These are phyloP conservation scores for Kurtzmaniella quercitrusa DNA, from an alignment of 1,139 yeast species.

Conservation along the genomic window DNA sequence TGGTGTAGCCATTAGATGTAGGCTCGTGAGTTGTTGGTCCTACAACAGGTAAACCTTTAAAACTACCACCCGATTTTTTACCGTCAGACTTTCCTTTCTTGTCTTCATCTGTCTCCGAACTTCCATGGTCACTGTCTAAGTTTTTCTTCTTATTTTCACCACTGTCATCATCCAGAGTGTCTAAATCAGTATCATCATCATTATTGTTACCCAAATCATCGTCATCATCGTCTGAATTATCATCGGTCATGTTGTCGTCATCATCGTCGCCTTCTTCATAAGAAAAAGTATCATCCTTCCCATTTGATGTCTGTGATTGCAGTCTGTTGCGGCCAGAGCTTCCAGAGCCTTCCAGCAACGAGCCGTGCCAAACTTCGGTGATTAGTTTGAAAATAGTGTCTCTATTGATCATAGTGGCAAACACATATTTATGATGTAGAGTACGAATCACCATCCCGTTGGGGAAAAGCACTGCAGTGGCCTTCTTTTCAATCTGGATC, in stretches of 20 bases:
- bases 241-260: slow-evolving; percentile 7
- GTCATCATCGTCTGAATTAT: slow-evolving; percentile 8
- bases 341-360: slow-evolving; percentile 22
- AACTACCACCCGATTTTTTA: slow-evolving; percentile 12
- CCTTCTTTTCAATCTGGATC: slow-evolving; percentile 65
- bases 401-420: slow-evolving; percentile 69
- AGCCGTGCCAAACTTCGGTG: slow-evolving; percentile 57
- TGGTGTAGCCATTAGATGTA: slow-evolving; percentile 39
- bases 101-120: background rate
- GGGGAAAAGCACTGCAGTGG: slow-evolving; percentile 71
- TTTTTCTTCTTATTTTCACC: slow-evolving; percentile 1
- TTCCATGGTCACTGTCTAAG: slow-evolving; percentile 7
- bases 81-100: slow-evolving; percentile 3
- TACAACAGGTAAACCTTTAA: slow-evolving; percentile 32
- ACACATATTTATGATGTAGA: slow-evolving; percentile 63
- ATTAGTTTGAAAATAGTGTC: slow-evolving; percentile 62
- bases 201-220: slow-evolving; percentile 6
- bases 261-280: slow-evolving; percentile 3
- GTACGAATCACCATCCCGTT: slow-evolving; percentile 72
- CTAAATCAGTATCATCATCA: slow-evolving; percentile 6
- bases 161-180: slow-evolving; percentile 3
- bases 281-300: slow-evolving; percentile 5
- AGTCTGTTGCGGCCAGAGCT: background rate
- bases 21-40: slow-evolving; percentile 40
- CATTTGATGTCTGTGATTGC: slow-evolving; percentile 1